A percentile compares a stretch with the other conserved stretches of the same genome.
Conservation (phyloP, 805 yeast genomes). For the Huiozyma sinensis region DNA sequence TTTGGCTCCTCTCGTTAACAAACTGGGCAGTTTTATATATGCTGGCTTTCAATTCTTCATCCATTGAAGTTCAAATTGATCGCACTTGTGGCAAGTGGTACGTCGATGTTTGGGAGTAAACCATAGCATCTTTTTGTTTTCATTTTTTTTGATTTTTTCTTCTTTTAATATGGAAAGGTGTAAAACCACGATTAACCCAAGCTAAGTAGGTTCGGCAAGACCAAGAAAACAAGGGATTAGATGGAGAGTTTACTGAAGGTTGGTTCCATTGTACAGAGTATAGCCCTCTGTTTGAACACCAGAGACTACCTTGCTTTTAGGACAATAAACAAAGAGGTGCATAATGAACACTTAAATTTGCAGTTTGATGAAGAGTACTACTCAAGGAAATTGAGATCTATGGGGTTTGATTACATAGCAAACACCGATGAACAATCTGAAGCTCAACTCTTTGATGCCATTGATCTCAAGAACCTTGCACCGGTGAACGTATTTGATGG, state of each 20-base stretch:
- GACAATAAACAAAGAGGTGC: slow-evolving; percentile 13
- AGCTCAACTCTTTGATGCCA: not conserved
- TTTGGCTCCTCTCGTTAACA: slow-evolving; percentile 54
- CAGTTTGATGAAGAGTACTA: slow-evolving; percentile 12
- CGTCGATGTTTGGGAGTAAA: too few relatives aligned
- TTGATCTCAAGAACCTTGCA: not conserved
- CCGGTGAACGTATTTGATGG: slow-evolving; percentile 14
- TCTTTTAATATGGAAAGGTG: not conserved
- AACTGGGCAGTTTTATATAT: slow-evolving; percentile 67
- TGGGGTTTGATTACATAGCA: slow-evolving; percentile 11
- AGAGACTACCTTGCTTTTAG: slow-evolving; percentile 20
- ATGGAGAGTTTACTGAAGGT: slow-evolving; percentile 22
- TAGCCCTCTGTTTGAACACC: slow-evolving; percentile 16
- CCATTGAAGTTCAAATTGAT: slow-evolving; percentile 7
- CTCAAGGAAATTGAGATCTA: slow-evolving; percentile 10
- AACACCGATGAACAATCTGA: slow-evolving; percentile 3
- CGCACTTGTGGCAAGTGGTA: too few relatives aligned
- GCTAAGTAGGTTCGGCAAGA: not conserved
- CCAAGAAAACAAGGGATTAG: not conserved
- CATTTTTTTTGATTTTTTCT: not conserved
- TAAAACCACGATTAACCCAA: too few relatives aligned
- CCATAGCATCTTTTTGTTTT: not conserved
- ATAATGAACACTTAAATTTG: slow-evolving; percentile 10
- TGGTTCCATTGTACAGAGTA: slow-evolving; percentile 12
- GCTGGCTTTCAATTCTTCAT: slow-evolving; percentile 33